Percentiles rank a stretch among this genome's conserved stretches.
Evolutionary conservation across 768 basidiomycete species (phyloP).

Genomic region (Hydnomerulius pinastri): DNA sequence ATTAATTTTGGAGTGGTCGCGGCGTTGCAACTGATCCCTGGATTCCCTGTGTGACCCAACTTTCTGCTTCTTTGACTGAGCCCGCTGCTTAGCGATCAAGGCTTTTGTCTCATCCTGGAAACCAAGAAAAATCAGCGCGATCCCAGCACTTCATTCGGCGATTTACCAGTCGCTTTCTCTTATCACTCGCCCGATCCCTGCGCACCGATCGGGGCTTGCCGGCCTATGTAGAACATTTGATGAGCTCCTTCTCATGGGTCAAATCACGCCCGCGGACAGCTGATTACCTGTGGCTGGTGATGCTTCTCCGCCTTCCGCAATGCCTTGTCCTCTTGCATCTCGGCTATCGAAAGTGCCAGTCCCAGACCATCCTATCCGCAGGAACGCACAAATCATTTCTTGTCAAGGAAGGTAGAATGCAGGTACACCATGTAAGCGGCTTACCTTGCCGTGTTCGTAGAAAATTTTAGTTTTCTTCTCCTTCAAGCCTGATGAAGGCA

Average conservation of each 20-base stretch:
- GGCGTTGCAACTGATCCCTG: conserved; percentile 13
- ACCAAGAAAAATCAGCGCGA: conserved; percentile 12
- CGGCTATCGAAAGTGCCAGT: conserved; percentile 50
- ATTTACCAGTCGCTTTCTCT: conserved; percentile 43
- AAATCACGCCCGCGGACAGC: conserved; percentile 11
- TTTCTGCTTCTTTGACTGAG: conserved; percentile 42
- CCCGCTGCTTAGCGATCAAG: conserved; percentile 37
- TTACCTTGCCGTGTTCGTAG: conserved; percentile 35
- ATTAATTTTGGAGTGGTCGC: conserved; percentile 11
- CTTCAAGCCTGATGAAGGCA: conserved; percentile 24
- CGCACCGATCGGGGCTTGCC: conserved; percentile 29
- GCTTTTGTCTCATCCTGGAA: conserved; percentile 46
- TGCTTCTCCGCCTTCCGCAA: conserved; percentile 41
- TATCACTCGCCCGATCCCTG: conserved; percentile 27
- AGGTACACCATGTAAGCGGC: conserved; percentile 15
- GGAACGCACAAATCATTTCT: conserved; percentile 17
- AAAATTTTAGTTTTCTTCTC: conserved; percentile 30
- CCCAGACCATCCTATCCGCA: conserved; percentile 44
- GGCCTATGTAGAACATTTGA: conserved; percentile 20
- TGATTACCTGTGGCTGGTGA: conserved; percentile 40
- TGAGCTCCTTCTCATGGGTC: conserved; percentile 21
- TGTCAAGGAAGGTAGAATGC: conserved; percentile 17
- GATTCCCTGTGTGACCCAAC: conserved; percentile 31
- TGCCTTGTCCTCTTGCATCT: conserved; percentile 46
- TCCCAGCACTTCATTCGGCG: conserved; percentile 12